A percentile compares a stretch with the other conserved stretches of the same genome.
Evolutionary conservation across 1,139 yeast species (phyloP).

Genomic region (Kodamaea sp.): DNA sequence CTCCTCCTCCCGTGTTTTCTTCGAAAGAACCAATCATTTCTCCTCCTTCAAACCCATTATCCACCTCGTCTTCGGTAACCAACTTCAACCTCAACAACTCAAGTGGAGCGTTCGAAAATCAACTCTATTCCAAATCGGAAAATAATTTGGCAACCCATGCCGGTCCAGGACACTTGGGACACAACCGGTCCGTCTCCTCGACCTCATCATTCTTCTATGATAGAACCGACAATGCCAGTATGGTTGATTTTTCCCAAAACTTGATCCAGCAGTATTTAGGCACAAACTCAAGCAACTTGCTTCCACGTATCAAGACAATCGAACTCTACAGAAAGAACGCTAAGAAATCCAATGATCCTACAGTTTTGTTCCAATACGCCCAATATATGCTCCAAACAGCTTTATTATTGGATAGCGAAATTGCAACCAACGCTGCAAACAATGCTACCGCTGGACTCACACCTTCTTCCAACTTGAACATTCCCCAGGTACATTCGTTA

Average conservation of each 20-base stretch:
- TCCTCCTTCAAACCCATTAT: constrained; percentile 34
- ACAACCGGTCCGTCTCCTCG: constrained; percentile 42
- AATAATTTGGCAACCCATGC: constrained; percentile 25
- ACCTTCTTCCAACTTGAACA: constrained; percentile 8
- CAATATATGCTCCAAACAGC: constrained; percentile 90
- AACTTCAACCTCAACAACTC: constrained; percentile 29
- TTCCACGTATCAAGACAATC: constrained; percentile 83
- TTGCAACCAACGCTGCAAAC: constrained; percentile 4
- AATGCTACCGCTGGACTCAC: constrained; percentile 7
- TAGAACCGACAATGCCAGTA: constrained; percentile 34
- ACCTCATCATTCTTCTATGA: constrained; percentile 40
- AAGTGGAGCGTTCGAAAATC: constrained; percentile 6
- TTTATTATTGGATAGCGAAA: constrained; percentile 49
- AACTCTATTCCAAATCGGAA: constrained; percentile 30
- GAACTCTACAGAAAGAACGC: constrained; percentile 88
- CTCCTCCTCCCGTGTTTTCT: constrained; percentile 20
- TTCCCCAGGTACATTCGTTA: constrained; percentile 16
- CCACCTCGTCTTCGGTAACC: constrained; percentile 42
- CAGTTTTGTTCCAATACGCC: constrained; percentile 84
- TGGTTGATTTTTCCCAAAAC: constrained; percentile 45
- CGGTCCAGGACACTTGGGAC: constrained; percentile 21
- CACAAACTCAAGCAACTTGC: constrained; percentile 48
- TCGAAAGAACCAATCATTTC: constrained; percentile 16
- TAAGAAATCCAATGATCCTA: constrained; percentile 81
- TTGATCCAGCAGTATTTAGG: constrained; percentile 56